phyloP scores from a whole-genome alignment of 192 early-diverging fungal genomes.

The Coemansia interrupta region DNA sequence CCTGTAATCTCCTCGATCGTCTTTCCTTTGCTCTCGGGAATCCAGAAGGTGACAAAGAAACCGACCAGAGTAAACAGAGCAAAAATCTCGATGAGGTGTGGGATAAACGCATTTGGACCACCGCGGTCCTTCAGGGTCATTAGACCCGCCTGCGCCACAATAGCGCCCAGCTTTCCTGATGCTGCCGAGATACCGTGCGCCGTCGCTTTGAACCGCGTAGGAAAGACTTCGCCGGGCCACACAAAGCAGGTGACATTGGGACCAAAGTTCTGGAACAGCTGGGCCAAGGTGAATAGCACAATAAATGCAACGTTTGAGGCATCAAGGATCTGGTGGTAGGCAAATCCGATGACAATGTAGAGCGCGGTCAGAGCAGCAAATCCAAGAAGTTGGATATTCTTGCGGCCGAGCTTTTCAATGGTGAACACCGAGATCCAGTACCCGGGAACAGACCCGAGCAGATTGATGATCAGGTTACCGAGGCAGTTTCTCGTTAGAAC shows the following conservation, averaged over 20 bases:
- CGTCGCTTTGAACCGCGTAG: slow-evolving; percentile 71
- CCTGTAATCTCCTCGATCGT: slow-evolving; percentile 28
- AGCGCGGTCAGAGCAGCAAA: slow-evolving; percentile 70
- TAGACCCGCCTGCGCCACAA: slow-evolving; percentile 66
- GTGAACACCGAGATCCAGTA: slow-evolving; percentile 86
- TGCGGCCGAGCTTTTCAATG: slow-evolving; percentile 81
- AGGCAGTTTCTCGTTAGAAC: slow-evolving; percentile 61
- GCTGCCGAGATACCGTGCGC: slow-evolving; percentile 74
- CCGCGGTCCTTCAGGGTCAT: slow-evolving; percentile 61
- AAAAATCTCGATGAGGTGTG: slow-evolving; percentile 62
- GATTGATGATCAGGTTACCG: slow-evolving; percentile 82
- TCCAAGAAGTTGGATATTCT: slow-evolving; percentile 81
- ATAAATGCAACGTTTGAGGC: slow-evolving; percentile 55
- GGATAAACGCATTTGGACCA: slow-evolving; percentile 54
- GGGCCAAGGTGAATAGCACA: slow-evolving; percentile 57
- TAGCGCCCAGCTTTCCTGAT: slow-evolving; percentile 67
- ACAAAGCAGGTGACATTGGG: slow-evolving; percentile 86
- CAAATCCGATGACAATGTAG: slow-evolving; percentile 66
- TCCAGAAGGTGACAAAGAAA: slow-evolving; percentile 34
- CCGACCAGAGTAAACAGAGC: slow-evolving; percentile 67
- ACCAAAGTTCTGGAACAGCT: slow-evolving; percentile 86
- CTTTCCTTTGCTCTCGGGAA: slow-evolving; percentile 30
- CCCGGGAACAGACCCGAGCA: slow-evolving; percentile 83
- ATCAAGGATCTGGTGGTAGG: slow-evolving; percentile 56
- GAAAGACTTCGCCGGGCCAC: slow-evolving; percentile 71